A percentile compares a stretch with the other conserved stretches of the same genome.
Conservation (phyloP, 1,284 basidiomycete genomes). For the Chalciporus sp. region DNA sequence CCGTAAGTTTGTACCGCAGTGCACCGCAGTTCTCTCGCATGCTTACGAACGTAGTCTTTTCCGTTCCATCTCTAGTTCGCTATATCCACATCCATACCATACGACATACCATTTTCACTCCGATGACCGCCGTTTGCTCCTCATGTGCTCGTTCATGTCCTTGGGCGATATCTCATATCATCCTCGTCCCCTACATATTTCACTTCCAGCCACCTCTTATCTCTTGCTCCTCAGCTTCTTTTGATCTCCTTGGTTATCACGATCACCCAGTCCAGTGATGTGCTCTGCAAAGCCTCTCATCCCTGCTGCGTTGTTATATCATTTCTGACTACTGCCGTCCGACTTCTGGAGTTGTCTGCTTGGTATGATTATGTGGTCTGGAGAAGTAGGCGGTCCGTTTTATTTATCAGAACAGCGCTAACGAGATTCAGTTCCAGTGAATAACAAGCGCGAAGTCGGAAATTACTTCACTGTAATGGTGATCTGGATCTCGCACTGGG, state of each 20-base stretch:
- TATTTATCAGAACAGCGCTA: too few species aligned
- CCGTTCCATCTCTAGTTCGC: constrained; percentile 17
- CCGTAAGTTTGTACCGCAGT: constrained; percentile 20
- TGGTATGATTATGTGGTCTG: not conserved
- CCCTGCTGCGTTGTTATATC: not conserved
- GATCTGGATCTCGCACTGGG: too few species aligned
- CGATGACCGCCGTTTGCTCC: too few species aligned
- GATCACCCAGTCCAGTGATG: not conserved
- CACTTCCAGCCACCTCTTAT: not conserved
- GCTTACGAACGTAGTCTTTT: constrained; percentile 15
- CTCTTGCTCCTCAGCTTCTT: not conserved
- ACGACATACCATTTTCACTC: not conserved
- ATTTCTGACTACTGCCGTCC: too few species aligned
- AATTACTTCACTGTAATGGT: too few species aligned
- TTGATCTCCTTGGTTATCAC: not conserved
- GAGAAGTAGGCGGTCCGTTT: too few species aligned
- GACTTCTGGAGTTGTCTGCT: not conserved
- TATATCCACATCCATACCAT: not conserved
- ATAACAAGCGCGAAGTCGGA: too few species aligned
- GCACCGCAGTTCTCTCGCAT: not conserved
- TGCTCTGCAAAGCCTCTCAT: not conserved
- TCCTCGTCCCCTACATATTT: not conserved
- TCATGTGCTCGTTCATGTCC: not conserved
- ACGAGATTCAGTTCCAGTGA: too few species aligned
- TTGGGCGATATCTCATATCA: too few species aligned